Evolutionary conservation across 306 rosid genomes (phyloP).

Genomic region (Cucumis melo): DNA sequence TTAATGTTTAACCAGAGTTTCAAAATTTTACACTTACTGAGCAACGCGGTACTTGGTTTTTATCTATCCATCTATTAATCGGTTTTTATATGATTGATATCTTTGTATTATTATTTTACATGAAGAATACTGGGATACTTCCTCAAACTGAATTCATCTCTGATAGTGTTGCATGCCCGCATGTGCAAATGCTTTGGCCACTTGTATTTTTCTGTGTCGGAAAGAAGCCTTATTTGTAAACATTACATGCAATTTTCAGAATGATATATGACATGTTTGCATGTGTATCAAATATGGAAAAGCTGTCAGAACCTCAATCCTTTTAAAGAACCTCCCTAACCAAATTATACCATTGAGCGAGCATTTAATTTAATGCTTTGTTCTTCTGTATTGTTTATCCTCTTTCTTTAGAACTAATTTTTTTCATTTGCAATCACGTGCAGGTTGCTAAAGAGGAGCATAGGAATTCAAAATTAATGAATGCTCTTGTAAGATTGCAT

Average conservation of each 20-base stretch:
- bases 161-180: background rate
- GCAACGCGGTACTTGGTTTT: background rate
- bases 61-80: too few species aligned
- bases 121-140: background rate
- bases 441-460: constrained; percentile 95
- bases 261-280: background rate
- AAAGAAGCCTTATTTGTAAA: background rate
- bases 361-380: background rate
- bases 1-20: background rate
- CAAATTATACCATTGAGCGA: background rate
- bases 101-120: background rate
- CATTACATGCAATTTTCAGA: background rate
- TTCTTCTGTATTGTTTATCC: background rate
- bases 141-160: background rate
- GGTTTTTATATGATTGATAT: background rate
- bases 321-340: background rate
- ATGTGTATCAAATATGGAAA: background rate
- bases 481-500: constrained; percentile 76
- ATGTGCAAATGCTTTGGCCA: background rate
- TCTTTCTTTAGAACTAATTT: constrained; percentile 12
- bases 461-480: constrained; percentile 78
- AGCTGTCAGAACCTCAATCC: background rate
- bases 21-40: background rate
- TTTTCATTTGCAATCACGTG: constrained; percentile 13
- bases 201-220: background rate